Evolutionary conservation across 805 yeast species (phyloP), one percentile per base, ranked within the genome.

Genomic region (Teunomyces funiuensis): DNA sequence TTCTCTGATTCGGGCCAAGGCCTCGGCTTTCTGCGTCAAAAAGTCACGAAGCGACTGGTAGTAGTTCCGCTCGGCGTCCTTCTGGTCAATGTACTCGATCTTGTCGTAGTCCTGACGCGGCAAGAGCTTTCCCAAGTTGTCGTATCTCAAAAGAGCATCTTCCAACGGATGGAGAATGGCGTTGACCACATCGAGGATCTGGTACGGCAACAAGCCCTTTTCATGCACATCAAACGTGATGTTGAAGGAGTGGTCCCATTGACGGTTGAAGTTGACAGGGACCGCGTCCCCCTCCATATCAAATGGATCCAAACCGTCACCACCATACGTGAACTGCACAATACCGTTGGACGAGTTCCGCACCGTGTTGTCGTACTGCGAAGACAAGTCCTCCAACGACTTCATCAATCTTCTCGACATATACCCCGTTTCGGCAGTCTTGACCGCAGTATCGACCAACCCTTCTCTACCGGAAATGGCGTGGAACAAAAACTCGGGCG

Each of bases 391-490:
- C 69, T 93, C 99, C 54, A 93, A 72, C 5, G 98, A 93, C 65
- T 91, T 91, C 99, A 91, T 91, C 62, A 91, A 76, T 65, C 99
- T 83, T 67, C 99, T 86, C 17, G 98, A 91, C 95, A 91, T 91
- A 68, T 90, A 90, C 60, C 98, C 98, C 4, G 99, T 91, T 63
- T 93, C 99, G 3, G 99, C 99, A 25, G 99, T 93, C 66, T 93
- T 93, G 43, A 93, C 99, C 15, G 99, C 99, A 16, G 99, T 93
- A 75, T 93, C 99, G 44, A 93, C 98, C 63, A 93, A 75, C 68
- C 99, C 99, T 76, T 93, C 99, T 75, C 99, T 87, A 61, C 99
- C 99, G 2, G 98, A 90, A 71, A 93, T 93, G 47, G 99, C 98
- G 64, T 93, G 99, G 78, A 95, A 93, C 50, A 91, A 72, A 62